Conservation (phyloP, 2,329 filamentous ascomycete genomes). For the Pseudogymnoascus sp. region DNA sequence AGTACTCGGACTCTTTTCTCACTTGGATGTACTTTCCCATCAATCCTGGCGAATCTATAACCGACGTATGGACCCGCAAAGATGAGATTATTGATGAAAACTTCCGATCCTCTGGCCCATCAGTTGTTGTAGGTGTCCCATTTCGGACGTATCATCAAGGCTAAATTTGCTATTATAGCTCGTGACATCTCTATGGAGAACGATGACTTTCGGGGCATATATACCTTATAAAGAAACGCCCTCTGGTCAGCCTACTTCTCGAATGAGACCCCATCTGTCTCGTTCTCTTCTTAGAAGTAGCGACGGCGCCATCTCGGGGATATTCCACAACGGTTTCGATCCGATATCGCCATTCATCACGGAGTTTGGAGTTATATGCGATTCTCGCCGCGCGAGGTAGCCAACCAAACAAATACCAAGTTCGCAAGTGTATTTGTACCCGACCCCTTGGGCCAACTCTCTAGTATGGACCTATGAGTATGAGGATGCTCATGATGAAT, state of each 20-base stretch:
- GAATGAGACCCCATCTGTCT: neutral
- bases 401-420: neutral
- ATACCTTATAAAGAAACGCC: neutral
- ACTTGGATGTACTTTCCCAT: neutral
- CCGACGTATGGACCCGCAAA: neutral
- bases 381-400: neutral
- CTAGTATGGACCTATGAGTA: too few species aligned
- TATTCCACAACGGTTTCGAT: neutral
- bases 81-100: neutral
- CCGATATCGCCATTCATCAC: neutral
- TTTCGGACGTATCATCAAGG: neutral
- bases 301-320: neutral
- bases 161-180: neutral
- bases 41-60: neutral
- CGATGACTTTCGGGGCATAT: neutral
- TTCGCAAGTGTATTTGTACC: neutral
- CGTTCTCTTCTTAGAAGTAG: neutral
- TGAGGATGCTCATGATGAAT: neutral
- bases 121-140: neutral
- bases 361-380: neutral
- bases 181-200: neutral
- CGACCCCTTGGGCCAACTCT: neutral
- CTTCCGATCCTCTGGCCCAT: neutral
- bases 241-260: neutral
- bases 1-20: neutral